Conservation (phyloP, 2,329 filamentous ascomycete genomes). For the Neonectria neomacrospora region DNA sequence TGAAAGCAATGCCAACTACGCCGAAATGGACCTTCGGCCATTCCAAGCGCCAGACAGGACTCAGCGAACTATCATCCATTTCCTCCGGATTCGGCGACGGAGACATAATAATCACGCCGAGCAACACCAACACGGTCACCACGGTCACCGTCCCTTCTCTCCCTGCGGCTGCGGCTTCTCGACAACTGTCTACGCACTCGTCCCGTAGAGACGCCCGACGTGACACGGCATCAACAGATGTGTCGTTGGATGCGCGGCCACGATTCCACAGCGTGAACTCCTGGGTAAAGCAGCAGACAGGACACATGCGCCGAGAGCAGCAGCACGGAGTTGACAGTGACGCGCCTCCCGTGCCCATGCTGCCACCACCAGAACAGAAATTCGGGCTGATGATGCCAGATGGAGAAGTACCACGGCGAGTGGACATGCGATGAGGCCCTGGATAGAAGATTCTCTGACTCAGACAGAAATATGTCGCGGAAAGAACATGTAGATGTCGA, state of each 20-base stretch:
- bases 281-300: slow-evolving; percentile 74
- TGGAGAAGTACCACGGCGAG: slow-evolving; percentile 57
- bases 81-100: slow-evolving; percentile 74
- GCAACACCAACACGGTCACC: slow-evolving; percentile 36
- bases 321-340: slow-evolving; percentile 47
- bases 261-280: slow-evolving; percentile 69
- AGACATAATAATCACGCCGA: slow-evolving; percentile 62
- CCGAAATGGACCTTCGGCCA: slow-evolving; percentile 23
- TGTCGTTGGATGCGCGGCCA: slow-evolving; percentile 64
- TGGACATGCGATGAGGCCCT: slow-evolving; percentile 44
- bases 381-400: slow-evolving; percentile 64
- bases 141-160: slow-evolving; percentile 25
- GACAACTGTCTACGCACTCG: slow-evolving; percentile 9
- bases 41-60: slow-evolving; percentile 48
- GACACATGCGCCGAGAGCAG: slow-evolving; percentile 61
- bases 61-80: slow-evolving; percentile 67
- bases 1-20: slow-evolving; percentile 33
- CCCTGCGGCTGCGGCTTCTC: slow-evolving; percentile 27
- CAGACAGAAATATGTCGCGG: not conserved
- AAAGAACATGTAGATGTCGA: slow-evolving; percentile 15
- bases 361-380: slow-evolving; percentile 59
- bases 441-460: not conserved
- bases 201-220: slow-evolving; percentile 42
- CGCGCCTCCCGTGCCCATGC: slow-evolving; percentile 54
- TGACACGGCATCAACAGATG: slow-evolving; percentile 64